phyloP scores from a whole-genome alignment of 768 basidiomycete genomes.

The Nevesoporus exiguus region DNA sequence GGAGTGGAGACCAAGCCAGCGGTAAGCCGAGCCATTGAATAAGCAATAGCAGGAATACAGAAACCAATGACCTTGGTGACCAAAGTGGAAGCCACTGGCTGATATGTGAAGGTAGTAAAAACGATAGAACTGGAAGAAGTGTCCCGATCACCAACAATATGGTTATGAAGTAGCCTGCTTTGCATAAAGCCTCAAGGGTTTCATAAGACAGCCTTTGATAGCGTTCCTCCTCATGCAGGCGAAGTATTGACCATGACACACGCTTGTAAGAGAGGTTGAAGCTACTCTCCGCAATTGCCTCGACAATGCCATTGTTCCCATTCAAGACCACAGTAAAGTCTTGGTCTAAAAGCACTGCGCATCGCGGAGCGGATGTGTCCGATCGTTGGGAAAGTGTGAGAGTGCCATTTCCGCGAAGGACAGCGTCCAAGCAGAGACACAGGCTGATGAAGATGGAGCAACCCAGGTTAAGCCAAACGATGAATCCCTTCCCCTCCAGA shows the following conservation, averaged over 20 bases:
- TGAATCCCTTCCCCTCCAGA: too few species aligned
- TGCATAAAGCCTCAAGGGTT: neutral
- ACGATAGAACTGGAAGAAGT: too few species aligned
- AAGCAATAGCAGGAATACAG: too few species aligned
- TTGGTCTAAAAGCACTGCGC: neutral
- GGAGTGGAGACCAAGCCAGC: too few species aligned
- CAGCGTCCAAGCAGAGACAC: too few species aligned
- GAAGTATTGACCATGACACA: neutral
- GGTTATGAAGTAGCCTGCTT: neutral
- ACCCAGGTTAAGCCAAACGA: too few species aligned
- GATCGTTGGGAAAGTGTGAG: neutral
- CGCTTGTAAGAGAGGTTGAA: neutral
- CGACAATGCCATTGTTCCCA: neutral
- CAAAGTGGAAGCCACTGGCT: too few species aligned
- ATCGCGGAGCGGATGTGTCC: neutral
- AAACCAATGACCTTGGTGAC: too few species aligned
- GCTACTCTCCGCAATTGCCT: neutral
- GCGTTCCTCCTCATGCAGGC: neutral
- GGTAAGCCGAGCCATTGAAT: too few species aligned
- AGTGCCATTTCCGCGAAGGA: neutral
- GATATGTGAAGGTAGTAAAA: too few species aligned
- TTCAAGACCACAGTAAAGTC: neutral
- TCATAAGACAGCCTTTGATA: neutral
- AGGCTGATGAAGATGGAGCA: too few species aligned
- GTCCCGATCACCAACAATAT: neutral